Evolutionary conservation across 2,329 filamentous ascomycete genomes (phyloP), one percentile per base, ranked within the genome.

Genomic region (Aschersonia sp.): DNA sequence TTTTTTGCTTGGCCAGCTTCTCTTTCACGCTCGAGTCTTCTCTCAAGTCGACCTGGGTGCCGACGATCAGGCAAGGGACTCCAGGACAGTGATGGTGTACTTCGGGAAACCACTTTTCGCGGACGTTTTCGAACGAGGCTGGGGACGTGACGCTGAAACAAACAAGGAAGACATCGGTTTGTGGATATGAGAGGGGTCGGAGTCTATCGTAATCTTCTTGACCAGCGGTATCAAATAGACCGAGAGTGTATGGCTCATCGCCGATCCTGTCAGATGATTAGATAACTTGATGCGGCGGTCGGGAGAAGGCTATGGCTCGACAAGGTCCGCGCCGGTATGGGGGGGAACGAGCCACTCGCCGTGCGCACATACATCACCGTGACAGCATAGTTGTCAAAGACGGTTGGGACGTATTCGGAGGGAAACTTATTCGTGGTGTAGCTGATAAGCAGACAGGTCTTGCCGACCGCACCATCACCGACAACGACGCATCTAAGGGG

Each of bases 381-480:
- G 65, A 98, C 92, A 50, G 92, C 92, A 78, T 98, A 98, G 72
- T 98, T 98, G 70, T 98, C 92, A 69, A 98, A 98, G 54, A 98
- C 92, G 31, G 92, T 98, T 47, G 92, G 92, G 50, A 98, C 92
- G 68, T 98, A 98, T 89, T 98, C 92, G 61, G 89, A 96, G 38
- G 92, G 92, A 68, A 98, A 98, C 63, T 97, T 97, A 78, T 98
- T 98, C 55, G 92, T 98, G 55, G 92, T 98, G 72, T 98, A 98
- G 66, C 88, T 94, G 73, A 98, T 98, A 64, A 98, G 81, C 55
- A 98, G 81, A 72, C 92, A 98, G 56, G 92, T 98, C 78, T 98
- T 98, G 68, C 92, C 92, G 58, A 98, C 92, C 56, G 92, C 92
- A 89, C 92, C 92, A 70, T 98, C 92, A 66, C 92, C 92, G 61